Conservation (phyloP, 805 yeast genomes). For the Wickerhamiella sorbophila region DNA sequence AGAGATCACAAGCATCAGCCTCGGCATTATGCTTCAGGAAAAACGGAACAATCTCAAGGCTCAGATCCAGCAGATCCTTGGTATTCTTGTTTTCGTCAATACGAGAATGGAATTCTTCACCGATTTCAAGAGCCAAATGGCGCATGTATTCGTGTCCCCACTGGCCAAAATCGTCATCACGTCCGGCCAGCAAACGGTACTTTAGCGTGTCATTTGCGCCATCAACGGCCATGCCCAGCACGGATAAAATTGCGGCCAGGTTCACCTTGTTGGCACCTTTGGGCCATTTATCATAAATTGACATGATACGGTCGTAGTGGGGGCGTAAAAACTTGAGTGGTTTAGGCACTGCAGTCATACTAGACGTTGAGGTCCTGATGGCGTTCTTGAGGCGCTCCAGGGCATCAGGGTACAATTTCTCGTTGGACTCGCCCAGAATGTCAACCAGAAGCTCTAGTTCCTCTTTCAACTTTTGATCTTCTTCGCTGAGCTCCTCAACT, state of each 20-base stretch:
- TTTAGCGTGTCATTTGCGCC: conserved; percentile 67
- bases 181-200: conserved; percentile 43
- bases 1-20: conserved; percentile 92
- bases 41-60: conserved; percentile 70
- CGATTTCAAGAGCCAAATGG: conserved; percentile 89
- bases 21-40: conserved; percentile 93
- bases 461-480: conserved; percentile 73
- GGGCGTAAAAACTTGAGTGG: conserved; percentile 93
- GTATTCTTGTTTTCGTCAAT: conserved; percentile 13
- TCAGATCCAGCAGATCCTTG: conserved; percentile 41
- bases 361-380: conserved; percentile 85
- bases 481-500: conserved; percentile 85
- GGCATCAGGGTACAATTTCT: conserved; percentile 40
- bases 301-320: conserved; percentile 54
- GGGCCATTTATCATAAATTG: conserved; percentile 55
- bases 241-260: conserved; percentile 82
- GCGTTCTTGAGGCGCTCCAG: conserved; percentile 56
- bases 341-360: conserved; percentile 99
- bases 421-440: conserved; percentile 36
- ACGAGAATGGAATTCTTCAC: conserved; percentile 60
- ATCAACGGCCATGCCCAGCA: conserved; percentile 84
- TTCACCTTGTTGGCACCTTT: conserved; percentile 31
- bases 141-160: conserved; percentile 99
- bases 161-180: conserved; percentile 43
- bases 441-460: conserved; percentile 82